Base-by-base conservation (phyloP, 2,329 filamentous ascomycete species). In the Colletotrichum zoysiae region DNA sequence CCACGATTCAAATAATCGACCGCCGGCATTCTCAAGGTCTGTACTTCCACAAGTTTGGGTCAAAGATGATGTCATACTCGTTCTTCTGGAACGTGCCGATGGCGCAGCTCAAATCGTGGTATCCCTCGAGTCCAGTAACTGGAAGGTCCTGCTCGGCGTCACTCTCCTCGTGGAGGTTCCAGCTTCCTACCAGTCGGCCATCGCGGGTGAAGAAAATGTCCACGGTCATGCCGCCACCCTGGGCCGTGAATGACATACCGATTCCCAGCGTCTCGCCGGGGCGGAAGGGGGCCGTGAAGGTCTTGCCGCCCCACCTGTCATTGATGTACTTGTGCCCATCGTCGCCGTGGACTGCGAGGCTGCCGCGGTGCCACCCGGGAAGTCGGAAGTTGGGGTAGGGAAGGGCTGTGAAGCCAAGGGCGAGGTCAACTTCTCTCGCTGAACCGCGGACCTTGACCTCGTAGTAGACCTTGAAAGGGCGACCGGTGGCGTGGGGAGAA, bases 341-440 rank as follows among this genome's bases (percentile, higher is more conserved):
- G 79, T 95, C 93, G 58, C 91, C 90, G 78, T 95, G 93, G n/a
- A 95, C 89, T 1, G 86, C 93, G 18, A 95, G 77, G 74, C 89
- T 92, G 23, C 88, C 93, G 44, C 93, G 87, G 78, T 96, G 92
- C 93, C 93, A 95, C 2, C 93, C 93, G 0, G 93, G 93, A 71
- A 95, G 86, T 9, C 93, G 88, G 83, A 94, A 95, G 0, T 87
- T 85, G 8, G 93, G 93, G 78, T 95, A 95, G 9, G 93, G 93
- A 59, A 92, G 88, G 1, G 92, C 93, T 0, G 88, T 83, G 79
- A 90, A 94, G 12, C 93, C 93, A 12, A 95, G 78, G 0, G 90
- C 92, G 1, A 95, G 82, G 50, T 81, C 82, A 63, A 86, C 81
- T 69, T 87, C 85, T 5, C 76, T 75, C 30, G 84, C 84, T 66